Evolutionary conservation across 2,329 filamentous ascomycete genomes (phyloP), one percentile per base, ranked within the genome.

Genomic region (Dothistroma septosporum): DNA sequence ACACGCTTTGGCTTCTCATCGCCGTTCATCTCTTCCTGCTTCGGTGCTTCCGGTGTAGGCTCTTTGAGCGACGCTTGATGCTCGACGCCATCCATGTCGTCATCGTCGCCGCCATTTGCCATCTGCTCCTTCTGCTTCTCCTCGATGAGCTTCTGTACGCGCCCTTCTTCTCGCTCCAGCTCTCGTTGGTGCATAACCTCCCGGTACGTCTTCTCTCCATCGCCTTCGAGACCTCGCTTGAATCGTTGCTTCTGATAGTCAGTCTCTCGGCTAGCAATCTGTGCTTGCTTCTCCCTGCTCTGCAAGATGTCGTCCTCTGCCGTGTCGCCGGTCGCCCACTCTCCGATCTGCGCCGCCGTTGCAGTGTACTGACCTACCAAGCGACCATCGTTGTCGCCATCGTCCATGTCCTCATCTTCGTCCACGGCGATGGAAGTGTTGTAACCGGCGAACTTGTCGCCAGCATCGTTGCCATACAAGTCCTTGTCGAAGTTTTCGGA

Each of bases 161-260:
- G 86, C 70, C 93, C 90, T 77, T 99, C 94, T 78, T 99, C 94
- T 66, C 91, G 86, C 77, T 99, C 93, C 10, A 97, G 77, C 68
- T 99, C 93, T 57, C 92, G 89, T 67, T 88, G 82, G 67, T 91
- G 88, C 93, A 99, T 97, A 56, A 95, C 83, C 66, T 96, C 91
- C 68, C 90, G 86, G 74, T 97, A 99, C 62, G 86, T 93, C 63
- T 89, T 82, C 67, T 92, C 88, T 31, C 83, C 80, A 24, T 87
- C 53, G 83, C 85, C 73, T 22, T 91, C 94, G 64, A 97, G 82
- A 56, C 85, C 87, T 63, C 94, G 91, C 74, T 96, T 88, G 76
- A 96, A 95, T 61, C 92, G 87, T 67, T 92, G 90, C 78, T 96
- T 96, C 78, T 99, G 95, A 75, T 99, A 99, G 73, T 97, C 93